phyloP scores from a whole-genome alignment of 345 rosid genomes.

The Rhodomyrtus tomentosa region DNA sequence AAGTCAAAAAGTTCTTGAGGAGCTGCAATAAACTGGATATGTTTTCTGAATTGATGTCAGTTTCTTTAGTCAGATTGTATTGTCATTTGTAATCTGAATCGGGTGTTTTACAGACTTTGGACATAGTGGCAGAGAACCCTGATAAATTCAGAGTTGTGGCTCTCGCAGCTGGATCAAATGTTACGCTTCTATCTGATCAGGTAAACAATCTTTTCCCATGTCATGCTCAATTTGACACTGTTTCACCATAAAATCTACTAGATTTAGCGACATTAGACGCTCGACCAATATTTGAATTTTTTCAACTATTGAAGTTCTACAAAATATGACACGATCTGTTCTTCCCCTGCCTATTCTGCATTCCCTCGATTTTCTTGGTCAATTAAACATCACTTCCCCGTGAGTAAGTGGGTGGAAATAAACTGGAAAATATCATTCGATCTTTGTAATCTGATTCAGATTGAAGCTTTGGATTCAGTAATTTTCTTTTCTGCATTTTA shows the following conservation, averaged over 20 bases:
- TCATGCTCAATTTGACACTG: background rate
- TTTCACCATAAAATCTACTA: background rate
- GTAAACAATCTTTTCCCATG: conserved; percentile 15
- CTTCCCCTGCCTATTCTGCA: background rate
- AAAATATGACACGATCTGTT: background rate
- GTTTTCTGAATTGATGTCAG: background rate
- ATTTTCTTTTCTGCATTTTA: conserved; percentile 2
- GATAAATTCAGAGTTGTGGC: conserved; percentile 86
- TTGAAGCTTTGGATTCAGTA: background rate
- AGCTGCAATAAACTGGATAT: background rate
- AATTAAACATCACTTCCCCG: background rate
- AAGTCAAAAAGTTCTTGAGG: background rate
- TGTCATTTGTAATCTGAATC: background rate
- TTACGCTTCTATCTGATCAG: conserved; percentile 92
- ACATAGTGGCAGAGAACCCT: conserved; percentile 82
- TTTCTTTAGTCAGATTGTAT: background rate
- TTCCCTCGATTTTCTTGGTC: background rate
- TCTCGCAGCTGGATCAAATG: conserved; percentile 93
- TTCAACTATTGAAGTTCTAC: background rate
- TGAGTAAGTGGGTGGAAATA: background rate
- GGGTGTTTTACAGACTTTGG: conserved; percentile 57
- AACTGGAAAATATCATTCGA: background rate
- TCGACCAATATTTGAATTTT: background rate
- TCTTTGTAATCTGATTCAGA: background rate
- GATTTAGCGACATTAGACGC: background rate